Conservation (phyloP, 768 basidiomycete species). For the Tulasnella sp. region DNA sequence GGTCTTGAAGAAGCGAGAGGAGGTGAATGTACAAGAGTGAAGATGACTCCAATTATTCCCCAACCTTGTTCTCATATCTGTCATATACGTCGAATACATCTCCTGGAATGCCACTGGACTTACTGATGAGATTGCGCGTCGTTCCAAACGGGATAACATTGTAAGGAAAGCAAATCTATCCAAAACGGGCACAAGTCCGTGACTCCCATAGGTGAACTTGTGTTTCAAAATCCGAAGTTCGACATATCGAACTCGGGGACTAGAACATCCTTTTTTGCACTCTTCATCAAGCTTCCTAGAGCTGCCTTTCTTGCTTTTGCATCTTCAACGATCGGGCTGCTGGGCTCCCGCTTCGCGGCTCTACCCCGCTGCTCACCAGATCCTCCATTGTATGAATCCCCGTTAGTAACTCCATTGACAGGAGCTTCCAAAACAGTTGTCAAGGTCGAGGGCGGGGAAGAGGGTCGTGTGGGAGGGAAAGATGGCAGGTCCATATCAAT, state of each 20-base stretch:
- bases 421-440: background rate
- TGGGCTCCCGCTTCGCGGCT: background rate
- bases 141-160: no score
- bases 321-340: background rate
- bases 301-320: slow-evolving; percentile 29
- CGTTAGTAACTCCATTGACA: background rate
- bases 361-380: background rate
- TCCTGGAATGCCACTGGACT: no score
- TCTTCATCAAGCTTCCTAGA: slow-evolving; percentile 78
- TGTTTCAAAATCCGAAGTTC: slow-evolving; percentile 35
- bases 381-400: background rate
- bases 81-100: no score
- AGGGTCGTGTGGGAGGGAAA: slow-evolving; percentile 43
- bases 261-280: slow-evolving; percentile 77
- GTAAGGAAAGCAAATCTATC: background rate
- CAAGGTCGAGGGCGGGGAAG: slow-evolving; percentile 33
- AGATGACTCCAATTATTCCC: background rate
- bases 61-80: background rate
- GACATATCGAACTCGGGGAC: slow-evolving; percentile 84
- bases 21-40: slow-evolving; percentile 13
- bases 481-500: slow-evolving; percentile 82
- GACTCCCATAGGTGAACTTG: no score
- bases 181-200: background rate
- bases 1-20: slow-evolving; percentile 78
- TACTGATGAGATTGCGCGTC: no score